Conservation (phyloP, 73 alveolate species). For the Symbiodinium pilosum region DNA sequence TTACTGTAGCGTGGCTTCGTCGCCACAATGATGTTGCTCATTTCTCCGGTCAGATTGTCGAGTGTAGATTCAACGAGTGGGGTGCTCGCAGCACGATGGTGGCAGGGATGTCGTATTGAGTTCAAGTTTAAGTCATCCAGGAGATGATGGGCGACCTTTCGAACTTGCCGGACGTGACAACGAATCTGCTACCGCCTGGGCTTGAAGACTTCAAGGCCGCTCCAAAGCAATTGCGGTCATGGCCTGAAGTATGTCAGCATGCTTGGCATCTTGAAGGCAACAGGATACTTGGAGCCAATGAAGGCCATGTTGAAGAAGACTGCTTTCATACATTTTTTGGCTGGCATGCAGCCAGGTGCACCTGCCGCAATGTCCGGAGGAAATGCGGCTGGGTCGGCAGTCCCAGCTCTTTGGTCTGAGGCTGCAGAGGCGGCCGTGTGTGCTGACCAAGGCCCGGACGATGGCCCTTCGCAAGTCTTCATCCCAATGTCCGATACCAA, state of each 20-base stretch:
- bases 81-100: too few relatives aligned
- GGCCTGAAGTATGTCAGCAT: too few relatives aligned
- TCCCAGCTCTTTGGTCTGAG: background rate
- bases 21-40: too few relatives aligned
- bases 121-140: too few relatives aligned
- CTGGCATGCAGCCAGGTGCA: background rate
- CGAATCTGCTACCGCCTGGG: background rate
- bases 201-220: background rate
- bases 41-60: too few relatives aligned
- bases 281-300: conserved; percentile 18
- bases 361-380: conserved; percentile 1
- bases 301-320: background rate
- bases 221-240: too few relatives aligned
- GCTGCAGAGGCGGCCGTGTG: background rate
- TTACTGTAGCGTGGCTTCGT: too few relatives aligned
- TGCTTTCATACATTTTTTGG: background rate
- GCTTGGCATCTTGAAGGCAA: too few relatives aligned
- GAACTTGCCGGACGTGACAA: conserved; percentile 36
- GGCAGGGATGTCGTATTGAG: too few relatives aligned
- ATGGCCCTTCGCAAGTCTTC: background rate
- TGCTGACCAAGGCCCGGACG: background rate
- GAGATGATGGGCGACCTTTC: conserved; percentile 17
- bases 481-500: background rate
- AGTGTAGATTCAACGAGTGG: too few relatives aligned
- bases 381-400: background rate